Evolutionary conservation across 257 asterid species (phyloP).

Genomic region (Euphrasia confusa): DNA sequence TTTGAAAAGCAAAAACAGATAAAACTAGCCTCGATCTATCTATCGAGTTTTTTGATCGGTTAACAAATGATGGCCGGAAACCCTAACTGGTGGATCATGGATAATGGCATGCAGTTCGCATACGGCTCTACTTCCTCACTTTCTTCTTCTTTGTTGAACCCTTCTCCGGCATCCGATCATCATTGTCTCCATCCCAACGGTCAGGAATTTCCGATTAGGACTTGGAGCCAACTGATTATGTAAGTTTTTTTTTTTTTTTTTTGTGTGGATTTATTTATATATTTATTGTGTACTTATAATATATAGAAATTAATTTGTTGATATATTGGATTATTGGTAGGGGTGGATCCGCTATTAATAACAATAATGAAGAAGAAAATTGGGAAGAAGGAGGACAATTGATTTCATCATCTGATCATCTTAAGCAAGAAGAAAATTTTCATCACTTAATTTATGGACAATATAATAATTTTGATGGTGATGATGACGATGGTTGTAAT

Average conservation of each 20-base stretch:
- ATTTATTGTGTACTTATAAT: background rate
- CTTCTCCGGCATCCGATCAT: background rate
- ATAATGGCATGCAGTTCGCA: background rate
- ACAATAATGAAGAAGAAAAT: conserved; percentile 47
- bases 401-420: background rate
- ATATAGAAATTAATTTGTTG: background rate
- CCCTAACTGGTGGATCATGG: conserved; percentile 8
- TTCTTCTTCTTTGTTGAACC: background rate
- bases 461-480: conserved; percentile 10
- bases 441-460: conserved; percentile 31
- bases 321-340: conserved; percentile 28
- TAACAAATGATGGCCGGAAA: conserved; percentile 81
- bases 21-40: background rate
- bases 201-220: background rate
- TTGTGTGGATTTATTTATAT: background rate
- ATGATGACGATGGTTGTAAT: conserved; percentile 18
- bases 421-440: conserved; percentile 7
- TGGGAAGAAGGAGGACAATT: conserved; percentile 53
- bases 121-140: background rate
- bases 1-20: background rate
- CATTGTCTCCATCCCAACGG: background rate
- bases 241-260: background rate
- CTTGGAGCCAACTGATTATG: conserved; percentile 1
- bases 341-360: conserved; percentile 28
- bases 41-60: background rate